Evolutionary conservation across 495 filamentous ascomycete genomes (phyloP).

Genomic region (Evernia prunastri): DNA sequence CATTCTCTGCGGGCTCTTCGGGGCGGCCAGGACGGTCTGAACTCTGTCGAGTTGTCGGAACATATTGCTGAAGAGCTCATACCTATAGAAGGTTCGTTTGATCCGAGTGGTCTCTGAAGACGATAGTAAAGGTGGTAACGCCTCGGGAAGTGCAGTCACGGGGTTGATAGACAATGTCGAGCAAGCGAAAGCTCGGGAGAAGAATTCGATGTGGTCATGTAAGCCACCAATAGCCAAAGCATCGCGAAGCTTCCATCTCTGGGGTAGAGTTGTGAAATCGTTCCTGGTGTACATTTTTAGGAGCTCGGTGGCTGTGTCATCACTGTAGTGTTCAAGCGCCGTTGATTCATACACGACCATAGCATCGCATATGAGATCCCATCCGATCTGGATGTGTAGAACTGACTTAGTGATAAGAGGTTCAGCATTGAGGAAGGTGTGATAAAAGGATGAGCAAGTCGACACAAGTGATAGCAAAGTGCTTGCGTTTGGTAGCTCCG

Average conservation of each 20-base stretch:
- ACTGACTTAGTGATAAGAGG: background rate
- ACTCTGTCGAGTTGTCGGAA: too few species aligned
- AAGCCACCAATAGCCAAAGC: background rate
- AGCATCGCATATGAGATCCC: background rate
- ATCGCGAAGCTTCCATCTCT: background rate
- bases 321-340: background rate
- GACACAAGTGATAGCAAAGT: background rate
- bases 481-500: background rate
- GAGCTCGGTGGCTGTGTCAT: background rate
- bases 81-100: slow-evolving; percentile 8
- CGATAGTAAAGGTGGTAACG: background rate
- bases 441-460: background rate
- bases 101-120: background rate
- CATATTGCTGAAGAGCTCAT: slow-evolving; percentile 8
- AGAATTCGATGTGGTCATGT: background rate
- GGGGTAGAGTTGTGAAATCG: background rate
- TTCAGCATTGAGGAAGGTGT: slow-evolving; percentile 1
- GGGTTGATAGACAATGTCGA: background rate
- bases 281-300: background rate
- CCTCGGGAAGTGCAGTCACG: background rate
- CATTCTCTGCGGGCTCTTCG: background rate
- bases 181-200: background rate
- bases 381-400: background rate
- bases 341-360: background rate
- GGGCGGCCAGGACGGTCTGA: too few species aligned